Base-by-base conservation (phyloP, 768 basidiomycete species). In the Boletus rubescentipes region DNA sequence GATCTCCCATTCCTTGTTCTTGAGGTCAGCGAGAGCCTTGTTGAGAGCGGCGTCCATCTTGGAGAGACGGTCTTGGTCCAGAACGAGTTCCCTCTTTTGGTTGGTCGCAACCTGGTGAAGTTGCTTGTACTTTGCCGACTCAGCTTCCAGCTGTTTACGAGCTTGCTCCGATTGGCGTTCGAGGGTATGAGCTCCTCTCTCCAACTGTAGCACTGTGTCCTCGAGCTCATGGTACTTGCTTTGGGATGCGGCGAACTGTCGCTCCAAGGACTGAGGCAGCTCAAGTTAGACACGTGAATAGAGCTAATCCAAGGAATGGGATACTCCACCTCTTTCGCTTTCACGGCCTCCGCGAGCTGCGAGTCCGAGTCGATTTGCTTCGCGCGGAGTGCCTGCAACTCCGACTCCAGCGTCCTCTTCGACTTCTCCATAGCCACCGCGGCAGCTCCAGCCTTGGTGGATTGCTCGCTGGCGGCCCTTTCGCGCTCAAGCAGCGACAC, bases 201-300 rank as follows among this genome's bases (percentile, higher is more conserved):
- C 90, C 46, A 91, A 79, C 60, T 89, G 85, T 7, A 97, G 78
- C 2, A 91, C 81, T 0, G 87, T 81, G 65, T 98, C 96, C 70
- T 99, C 96, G 51, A 93, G 87, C 53, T 89, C 86, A 52, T 89
- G 83, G 55, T 87, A 88, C 62, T 91, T 91, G 34, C 80, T 77
- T 62, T 91, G 88, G 7, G 88, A 81, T 20, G 79, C 71, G 0
- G 75, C 67, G n/a, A 96, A 72, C 67, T 94, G 87, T 36, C 87
- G 85, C 59, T 95, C 91, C 44, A 92, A 73, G 39, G 74, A 78
- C 92, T 97, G 61, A 6, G 51, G 34, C 5, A 11, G 31, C 20
- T 9, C 10, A 4, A n/a, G n/a, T 65, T 9, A 58, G 50, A 42
- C n/a, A 23, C 12, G 29, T 1, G 16, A 38, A 23, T 3, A 39